Percentiles rank a stretch among this genome's conserved stretches.
Evolutionary conservation across 2,329 filamentous ascomycete species (phyloP).

Genomic region (Aspergillus ustus): DNA sequence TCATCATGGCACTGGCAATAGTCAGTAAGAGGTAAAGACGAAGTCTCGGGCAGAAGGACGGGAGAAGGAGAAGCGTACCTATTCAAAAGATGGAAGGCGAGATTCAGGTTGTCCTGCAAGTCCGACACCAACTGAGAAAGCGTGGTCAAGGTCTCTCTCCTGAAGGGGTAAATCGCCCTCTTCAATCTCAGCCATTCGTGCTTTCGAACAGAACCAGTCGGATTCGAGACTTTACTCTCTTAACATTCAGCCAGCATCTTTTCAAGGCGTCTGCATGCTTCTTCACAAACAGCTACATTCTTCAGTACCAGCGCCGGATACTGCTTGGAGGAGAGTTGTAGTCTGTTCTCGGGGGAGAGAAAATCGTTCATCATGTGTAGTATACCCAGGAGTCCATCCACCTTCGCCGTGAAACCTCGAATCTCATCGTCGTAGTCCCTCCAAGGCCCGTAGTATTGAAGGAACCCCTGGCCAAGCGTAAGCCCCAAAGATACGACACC

Average conservation of each 20-base stretch:
- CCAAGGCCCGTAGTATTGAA: background rate
- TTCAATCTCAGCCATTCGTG: background rate
- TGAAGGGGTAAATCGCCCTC: slow-evolving; percentile 2
- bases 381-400: background rate
- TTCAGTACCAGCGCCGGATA: background rate
- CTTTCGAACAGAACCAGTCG: background rate
- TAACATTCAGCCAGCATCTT: background rate
- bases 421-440: background rate
- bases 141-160: background rate
- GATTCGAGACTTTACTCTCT: background rate
- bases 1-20: background rate
- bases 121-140: background rate
- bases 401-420: background rate
- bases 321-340: background rate
- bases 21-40: background rate
- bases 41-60: too few species aligned
- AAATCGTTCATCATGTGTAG: background rate
- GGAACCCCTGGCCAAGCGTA: background rate
- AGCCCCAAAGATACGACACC: slow-evolving; percentile 1
- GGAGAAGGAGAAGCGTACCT: background rate
- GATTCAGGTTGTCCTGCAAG: background rate
- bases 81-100: background rate
- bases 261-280: background rate
- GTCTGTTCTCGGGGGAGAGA: background rate
- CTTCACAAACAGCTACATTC: background rate